Base-by-base conservation (phyloP, 2,329 filamentous ascomycete species). In the Xylaria sp. region DNA sequence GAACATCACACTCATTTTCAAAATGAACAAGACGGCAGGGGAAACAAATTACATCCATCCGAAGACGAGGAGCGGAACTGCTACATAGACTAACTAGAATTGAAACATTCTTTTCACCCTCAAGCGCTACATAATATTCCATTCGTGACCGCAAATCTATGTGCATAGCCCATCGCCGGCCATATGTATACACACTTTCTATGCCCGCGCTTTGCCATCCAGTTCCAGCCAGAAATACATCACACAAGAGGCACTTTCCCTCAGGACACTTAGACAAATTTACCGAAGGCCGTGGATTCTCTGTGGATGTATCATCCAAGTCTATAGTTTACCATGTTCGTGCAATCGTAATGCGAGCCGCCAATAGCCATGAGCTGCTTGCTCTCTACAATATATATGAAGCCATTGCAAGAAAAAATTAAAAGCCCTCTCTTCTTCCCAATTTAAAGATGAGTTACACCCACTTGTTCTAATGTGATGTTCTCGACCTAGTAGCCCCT, bases 381-480 rank as follows among this genome's bases (percentile, higher is more conserved):
- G 23, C n/a, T 59, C 20, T 69, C 48, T 63, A 69, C 49, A 63
- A 51, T 6, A 60, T 59, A 25, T 41, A 33, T 41, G 7, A 62
- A 60, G 39, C 46, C 43, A 39, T 63, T 31, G 33, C 13, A n/a
- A 48, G 54, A 18, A 65, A 49, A 43, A 39, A 57, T 64, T 48
- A 13, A 57, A 6, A 67, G 52, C n/a, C 13, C 39, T 41, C 33
- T 49, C 48, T 12, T 15, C 41, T 25, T 13, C 33, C 10, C 25
- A n/a, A 6, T n/a, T 13, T 18, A 6, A 58, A 31, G 18, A 20
- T 20, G 25, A 13, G 33, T 36, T 36, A 20, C 20, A 36, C 15
- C 46, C 43, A 41, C 13, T 46, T 66, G 39, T 18, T 55, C 31
- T 46, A 48, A 28, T 28, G 20, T 8, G 31, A 57, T 54, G n/a